Percentiles rank a stretch among this genome's conserved stretches.
Conservation (phyloP, 129 eudicot species). For the Chrysanthemum seticuspe region DNA sequence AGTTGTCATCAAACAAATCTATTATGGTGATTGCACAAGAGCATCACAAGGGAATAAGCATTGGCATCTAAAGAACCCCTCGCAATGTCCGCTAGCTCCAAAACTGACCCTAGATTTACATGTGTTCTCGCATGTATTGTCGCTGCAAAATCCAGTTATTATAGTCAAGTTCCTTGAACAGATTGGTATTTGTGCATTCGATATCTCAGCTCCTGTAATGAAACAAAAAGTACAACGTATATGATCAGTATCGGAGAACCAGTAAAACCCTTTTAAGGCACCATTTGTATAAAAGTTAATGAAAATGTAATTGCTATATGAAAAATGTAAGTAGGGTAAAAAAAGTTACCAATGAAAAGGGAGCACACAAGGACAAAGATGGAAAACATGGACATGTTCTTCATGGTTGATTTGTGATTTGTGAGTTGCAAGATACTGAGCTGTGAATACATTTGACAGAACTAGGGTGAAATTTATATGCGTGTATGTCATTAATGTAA, state of each 20-base stretch:
- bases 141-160: no score
- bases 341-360: not conserved
- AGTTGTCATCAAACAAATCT: not conserved
- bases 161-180: not conserved
- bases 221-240: not conserved
- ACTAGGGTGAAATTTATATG: not conserved
- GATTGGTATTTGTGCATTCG: not conserved
- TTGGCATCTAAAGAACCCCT: not conserved
- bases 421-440: not conserved
- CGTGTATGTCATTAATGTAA: not conserved
- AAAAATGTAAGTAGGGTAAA: not conserved
- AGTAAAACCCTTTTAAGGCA: not conserved
- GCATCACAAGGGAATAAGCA: slow-evolving; percentile 1
- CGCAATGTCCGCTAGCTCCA: slow-evolving; percentile 2
- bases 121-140: not conserved
- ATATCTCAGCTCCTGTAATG: not conserved
- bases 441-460: not conserved
- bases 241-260: not conserved
- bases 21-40: not conserved
- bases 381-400: slow-evolving; percentile 11
- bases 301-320: no score
- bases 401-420: slow-evolving; percentile 11
- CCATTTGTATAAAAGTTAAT: no score
- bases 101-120: not conserved
- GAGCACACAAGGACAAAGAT: slow-evolving; percentile 1